These are phyloP conservation scores for Oryza coarctata DNA, from an alignment of 176 grass and related monocot genomes.

Conservation along the genomic window DNA sequence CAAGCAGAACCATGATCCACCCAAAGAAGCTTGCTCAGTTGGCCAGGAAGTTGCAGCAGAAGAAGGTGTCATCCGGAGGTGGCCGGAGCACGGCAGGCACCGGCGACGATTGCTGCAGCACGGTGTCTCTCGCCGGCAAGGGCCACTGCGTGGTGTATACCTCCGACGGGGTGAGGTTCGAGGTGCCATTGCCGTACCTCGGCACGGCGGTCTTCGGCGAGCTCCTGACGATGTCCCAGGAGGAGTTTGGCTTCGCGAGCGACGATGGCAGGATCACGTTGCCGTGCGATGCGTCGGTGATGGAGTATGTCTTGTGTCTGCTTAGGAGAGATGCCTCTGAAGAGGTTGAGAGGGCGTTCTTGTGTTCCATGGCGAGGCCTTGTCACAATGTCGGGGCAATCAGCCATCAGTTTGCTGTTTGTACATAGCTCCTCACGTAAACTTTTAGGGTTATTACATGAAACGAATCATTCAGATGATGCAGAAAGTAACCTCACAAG, in stretches of 20 bases:
- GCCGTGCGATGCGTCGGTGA: conserved; percentile 33
- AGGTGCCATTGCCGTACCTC: conserved; percentile 35
- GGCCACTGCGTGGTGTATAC: conserved; percentile 34
- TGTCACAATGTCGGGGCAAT: not conserved
- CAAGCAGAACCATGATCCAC: conserved; percentile 25
- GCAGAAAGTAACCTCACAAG: not conserved
- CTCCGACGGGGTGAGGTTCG: conserved; percentile 3
- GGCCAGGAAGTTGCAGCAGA: conserved; percentile 44
- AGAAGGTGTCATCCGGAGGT: not conserved
- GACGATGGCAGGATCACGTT: conserved; percentile 54
- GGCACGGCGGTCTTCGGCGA: conserved; percentile 7
- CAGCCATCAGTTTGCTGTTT: not conserved
- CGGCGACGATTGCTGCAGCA: not conserved
- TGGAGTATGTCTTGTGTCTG: conserved; percentile 52
- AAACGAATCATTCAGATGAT: not conserved
- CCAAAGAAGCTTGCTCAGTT: conserved; percentile 47
- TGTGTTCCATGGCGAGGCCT: conserved; percentile 43
- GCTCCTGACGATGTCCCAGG: conserved; percentile 34
- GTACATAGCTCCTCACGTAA: not conserved
- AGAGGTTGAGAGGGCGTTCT: conserved; percentile 46
- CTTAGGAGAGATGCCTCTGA: conserved; percentile 33
- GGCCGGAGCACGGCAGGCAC: not conserved
- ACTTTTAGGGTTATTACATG: not conserved
- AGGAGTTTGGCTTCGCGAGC: conserved; percentile 42
- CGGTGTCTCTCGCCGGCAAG: not conserved